Conservation (phyloP, 169 alveolate genomes). For the Perkinsus marinus region DNA sequence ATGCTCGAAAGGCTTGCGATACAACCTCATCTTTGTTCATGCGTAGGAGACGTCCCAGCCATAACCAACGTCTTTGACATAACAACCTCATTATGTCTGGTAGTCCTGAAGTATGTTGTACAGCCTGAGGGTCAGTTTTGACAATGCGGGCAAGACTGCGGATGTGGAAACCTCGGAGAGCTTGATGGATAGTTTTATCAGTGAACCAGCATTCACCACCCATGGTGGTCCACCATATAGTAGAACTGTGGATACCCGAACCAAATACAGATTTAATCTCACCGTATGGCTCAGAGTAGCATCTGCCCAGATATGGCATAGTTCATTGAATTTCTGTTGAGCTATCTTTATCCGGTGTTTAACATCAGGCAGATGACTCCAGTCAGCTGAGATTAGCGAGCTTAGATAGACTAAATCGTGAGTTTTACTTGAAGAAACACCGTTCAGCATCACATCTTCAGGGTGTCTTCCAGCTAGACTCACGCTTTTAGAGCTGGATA, state of each 20-base stretch:
- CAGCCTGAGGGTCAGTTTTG: background rate
- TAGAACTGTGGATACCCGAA: background rate
- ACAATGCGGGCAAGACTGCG: background rate
- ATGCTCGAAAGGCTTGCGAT: background rate
- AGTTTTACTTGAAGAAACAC: background rate
- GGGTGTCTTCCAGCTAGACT: background rate
- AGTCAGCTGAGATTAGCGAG: background rate
- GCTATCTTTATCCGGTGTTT: background rate
- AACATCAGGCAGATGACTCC: background rate
- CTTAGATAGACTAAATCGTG: background rate
- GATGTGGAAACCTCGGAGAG: background rate
- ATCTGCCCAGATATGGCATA: background rate
- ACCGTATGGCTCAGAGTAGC: background rate
- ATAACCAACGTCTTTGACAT: background rate
- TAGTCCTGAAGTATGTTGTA: background rate
- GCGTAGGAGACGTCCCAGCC: background rate
- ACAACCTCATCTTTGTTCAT: background rate
- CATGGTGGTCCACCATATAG: background rate
- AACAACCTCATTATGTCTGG: background rate
- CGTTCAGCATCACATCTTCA: background rate
- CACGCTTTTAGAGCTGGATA: background rate
- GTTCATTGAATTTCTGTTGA: background rate
- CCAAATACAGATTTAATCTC: background rate
- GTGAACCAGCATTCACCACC: background rate
- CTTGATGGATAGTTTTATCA: background rate